These are phyloP conservation scores for Corniculantispora saksenae DNA, from an alignment of 2,329 filamentous ascomycete species.

Conservation along the genomic window DNA sequence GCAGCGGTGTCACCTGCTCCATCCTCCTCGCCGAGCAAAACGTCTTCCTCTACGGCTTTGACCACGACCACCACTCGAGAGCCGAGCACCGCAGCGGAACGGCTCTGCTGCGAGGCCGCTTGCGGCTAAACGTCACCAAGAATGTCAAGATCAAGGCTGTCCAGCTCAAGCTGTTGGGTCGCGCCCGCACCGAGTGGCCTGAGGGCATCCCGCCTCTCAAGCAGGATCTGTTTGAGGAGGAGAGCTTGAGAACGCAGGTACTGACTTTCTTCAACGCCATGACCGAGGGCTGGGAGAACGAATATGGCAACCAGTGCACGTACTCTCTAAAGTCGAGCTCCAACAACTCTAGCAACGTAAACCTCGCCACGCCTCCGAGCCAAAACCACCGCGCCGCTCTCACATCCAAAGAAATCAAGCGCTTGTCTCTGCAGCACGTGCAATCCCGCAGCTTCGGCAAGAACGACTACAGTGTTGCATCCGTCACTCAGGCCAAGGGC, in stretches of 20 bases:
- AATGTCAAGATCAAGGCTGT: slow-evolving; percentile 91
- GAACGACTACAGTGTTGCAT: slow-evolving; percentile 68
- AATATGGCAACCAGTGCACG: slow-evolving; percentile 64
- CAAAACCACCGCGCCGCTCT: slow-evolving; percentile 30
- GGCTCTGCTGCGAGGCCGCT: slow-evolving; percentile 79
- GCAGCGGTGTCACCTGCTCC: slow-evolving; percentile 72
- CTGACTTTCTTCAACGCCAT: slow-evolving; percentile 89
- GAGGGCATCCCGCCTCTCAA: slow-evolving; percentile 91
- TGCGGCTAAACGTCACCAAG: slow-evolving; percentile 82
- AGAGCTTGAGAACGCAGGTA: slow-evolving; percentile 83
- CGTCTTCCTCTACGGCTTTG: slow-evolving; percentile 77
- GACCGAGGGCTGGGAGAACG: slow-evolving; percentile 60
- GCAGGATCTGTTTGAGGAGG: slow-evolving; percentile 78
- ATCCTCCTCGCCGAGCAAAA: slow-evolving; percentile 79
- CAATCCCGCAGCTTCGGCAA: slow-evolving; percentile 85
- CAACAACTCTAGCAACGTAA: slow-evolving; percentile 38
- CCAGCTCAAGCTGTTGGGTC: slow-evolving; percentile 81
- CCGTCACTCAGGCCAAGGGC: slow-evolving; percentile 63
- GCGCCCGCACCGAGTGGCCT: slow-evolving; percentile 90
- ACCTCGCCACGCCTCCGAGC: slow-evolving; percentile 28
- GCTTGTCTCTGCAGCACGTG: slow-evolving; percentile 76
- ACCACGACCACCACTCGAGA: slow-evolving; percentile 61
- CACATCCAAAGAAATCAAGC: slow-evolving; percentile 56
- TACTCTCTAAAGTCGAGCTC: slow-evolving; percentile 48
- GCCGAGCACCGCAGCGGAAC: slow-evolving; percentile 65